These are phyloP conservation scores for Magnolia sinica DNA, from an alignment of 164 flowering plant genomes.

Conservation along the genomic window DNA sequence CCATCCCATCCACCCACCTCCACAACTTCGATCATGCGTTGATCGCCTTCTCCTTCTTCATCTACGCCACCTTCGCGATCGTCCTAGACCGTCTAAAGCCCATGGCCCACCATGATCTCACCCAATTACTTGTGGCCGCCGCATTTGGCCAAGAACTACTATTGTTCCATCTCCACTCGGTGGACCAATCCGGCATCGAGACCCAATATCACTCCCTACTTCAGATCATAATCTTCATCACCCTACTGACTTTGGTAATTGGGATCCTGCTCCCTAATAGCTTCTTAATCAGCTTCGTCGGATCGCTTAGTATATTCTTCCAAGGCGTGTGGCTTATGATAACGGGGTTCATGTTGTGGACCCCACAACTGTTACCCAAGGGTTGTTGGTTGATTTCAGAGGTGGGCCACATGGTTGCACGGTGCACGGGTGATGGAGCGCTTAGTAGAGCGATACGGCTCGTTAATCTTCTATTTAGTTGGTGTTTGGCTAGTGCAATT, in stretches of 20 bases:
- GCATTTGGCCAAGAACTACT: constrained; percentile 74
- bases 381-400: constrained; percentile 58
- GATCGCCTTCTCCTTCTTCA: constrained; percentile 30
- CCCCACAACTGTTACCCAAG: constrained; percentile 54
- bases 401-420: constrained; percentile 51
- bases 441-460: constrained; percentile 61
- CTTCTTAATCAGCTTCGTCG: constrained; percentile 59
- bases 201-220: constrained; percentile 56
- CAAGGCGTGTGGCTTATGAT: constrained; percentile 74
- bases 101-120: constrained; percentile 28
- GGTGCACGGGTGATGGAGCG: constrained; percentile 43
- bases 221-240: constrained; percentile 33
- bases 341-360: constrained; percentile 82
- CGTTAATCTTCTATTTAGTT: constrained; percentile 67
- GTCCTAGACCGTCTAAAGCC: constrained; percentile 27
- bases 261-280: constrained; percentile 44
- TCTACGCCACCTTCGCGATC: constrained; percentile 29
- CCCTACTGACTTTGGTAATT: constrained; percentile 53
- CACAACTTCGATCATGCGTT: constrained; percentile 41
- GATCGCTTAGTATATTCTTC: constrained; percentile 59
- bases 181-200: constrained; percentile 55
- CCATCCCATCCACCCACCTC: constrained; percentile 38
- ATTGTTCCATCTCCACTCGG: constrained; percentile 58
- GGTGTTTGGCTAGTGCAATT: constrained; percentile 35
- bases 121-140: constrained; percentile 43